These are phyloP conservation scores for Trichoderma pleuroti DNA, from an alignment of 2,329 filamentous ascomycete species.

Conservation along the genomic window DNA sequence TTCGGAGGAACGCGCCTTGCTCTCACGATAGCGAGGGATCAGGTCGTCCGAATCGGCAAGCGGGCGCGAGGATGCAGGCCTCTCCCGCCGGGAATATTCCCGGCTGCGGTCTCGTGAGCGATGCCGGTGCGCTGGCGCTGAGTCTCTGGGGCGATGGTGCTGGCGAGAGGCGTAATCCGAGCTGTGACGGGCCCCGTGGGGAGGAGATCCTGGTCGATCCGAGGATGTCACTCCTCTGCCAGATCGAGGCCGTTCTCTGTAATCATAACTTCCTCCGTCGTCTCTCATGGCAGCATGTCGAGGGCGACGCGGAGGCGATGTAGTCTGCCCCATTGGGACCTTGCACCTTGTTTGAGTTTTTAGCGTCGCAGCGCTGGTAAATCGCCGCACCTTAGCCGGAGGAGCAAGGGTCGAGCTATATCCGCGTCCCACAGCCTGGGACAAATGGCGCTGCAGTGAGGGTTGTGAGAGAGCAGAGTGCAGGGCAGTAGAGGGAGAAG, in stretches of 20 bases:
- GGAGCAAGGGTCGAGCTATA: slow-evolving; percentile 24
- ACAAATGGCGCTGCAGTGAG: slow-evolving; percentile 1
- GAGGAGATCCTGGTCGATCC: slow-evolving; percentile 33
- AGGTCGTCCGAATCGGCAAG: slow-evolving; percentile 35
- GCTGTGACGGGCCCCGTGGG: slow-evolving; percentile 31
- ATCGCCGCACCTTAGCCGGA: slow-evolving; percentile 41
- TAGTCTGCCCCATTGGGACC: slow-evolving; percentile 30
- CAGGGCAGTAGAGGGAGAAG: not conserved
- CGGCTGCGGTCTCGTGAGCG: slow-evolving; percentile 39
- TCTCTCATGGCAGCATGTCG: slow-evolving; percentile 43
- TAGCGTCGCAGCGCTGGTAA: slow-evolving; percentile 35
- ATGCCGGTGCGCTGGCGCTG: slow-evolving; percentile 34
- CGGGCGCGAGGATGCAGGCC: slow-evolving; percentile 28
- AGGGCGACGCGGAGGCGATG: slow-evolving; percentile 35
- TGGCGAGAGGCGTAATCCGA: slow-evolving; percentile 31
- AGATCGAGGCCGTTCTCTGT: slow-evolving; percentile 36
- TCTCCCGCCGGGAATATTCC: slow-evolving; percentile 30
- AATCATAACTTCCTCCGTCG: slow-evolving; percentile 36
- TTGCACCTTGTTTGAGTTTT: slow-evolving; percentile 37
- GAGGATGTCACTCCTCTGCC: slow-evolving; percentile 34
- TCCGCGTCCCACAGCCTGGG: slow-evolving; percentile 13
- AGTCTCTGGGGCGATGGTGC: slow-evolving; percentile 34
- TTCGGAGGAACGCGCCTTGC: slow-evolving; percentile 31
- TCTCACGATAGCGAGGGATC: slow-evolving; percentile 38
- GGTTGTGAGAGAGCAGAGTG: not conserved